A percentile compares a stretch with the other conserved stretches of the same genome.
Conservation (phyloP, 306 rosid species). For the Biancaea sappan region DNA sequence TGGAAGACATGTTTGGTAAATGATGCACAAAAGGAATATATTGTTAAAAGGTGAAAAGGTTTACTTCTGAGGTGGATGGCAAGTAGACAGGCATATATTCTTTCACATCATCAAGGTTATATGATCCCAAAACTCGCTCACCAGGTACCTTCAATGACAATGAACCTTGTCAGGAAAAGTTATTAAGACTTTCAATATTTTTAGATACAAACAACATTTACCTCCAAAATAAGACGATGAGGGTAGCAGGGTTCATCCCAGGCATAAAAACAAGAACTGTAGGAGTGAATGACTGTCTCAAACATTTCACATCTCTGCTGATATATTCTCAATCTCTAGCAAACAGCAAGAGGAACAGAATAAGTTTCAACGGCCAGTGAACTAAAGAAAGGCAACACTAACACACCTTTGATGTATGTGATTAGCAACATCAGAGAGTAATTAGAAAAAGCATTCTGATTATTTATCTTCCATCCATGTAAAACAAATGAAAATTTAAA, state of each 20-base stretch:
- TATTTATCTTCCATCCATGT: background rate
- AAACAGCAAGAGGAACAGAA: constrained; percentile 35
- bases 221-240: constrained; percentile 90
- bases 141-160: constrained; percentile 77
- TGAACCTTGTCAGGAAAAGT: constrained; percentile 27
- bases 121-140: constrained; percentile 82
- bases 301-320: constrained; percentile 88
- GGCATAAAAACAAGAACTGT: constrained; percentile 76
- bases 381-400: background rate
- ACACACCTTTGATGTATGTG: background rate
- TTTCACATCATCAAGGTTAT: constrained; percentile 83
- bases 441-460: constrained; percentile 11
- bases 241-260: constrained; percentile 98
- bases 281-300: constrained; percentile 77
- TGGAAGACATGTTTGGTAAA: background rate
- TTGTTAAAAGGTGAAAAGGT: constrained; percentile 13
- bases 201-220: constrained; percentile 28
- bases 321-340: constrained; percentile 84
- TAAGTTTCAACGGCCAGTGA: constrained; percentile 19
- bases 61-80: constrained; percentile 83
- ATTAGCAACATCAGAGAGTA: background rate
- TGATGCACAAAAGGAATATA: constrained; percentile 17
- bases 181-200: constrained; percentile 19
- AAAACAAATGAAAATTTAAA: background rate
- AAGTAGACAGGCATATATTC: constrained; percentile 69